Evolutionary conservation across 345 rosid species (phyloP).

Genomic region (Gossypium sturtianum): DNA sequence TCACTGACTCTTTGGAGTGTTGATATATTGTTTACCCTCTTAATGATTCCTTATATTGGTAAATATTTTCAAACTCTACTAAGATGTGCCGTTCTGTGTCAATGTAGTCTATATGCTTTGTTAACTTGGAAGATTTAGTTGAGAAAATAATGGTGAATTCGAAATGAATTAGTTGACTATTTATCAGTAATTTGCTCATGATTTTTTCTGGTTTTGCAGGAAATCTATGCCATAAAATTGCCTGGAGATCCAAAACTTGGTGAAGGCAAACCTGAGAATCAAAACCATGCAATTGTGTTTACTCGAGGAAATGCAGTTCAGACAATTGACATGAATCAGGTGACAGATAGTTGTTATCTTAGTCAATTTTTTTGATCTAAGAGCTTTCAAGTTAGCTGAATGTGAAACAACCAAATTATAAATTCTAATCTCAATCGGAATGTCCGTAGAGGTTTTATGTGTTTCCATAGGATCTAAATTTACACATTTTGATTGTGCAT

Average conservation of each 20-base stretch:
- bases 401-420: not conserved
- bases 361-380: not conserved
- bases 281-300: slow-evolving; percentile 91
- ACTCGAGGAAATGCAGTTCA: slow-evolving; percentile 97
- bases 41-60: not conserved
- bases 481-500: not conserved
- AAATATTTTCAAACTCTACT: not conserved
- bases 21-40: not conserved
- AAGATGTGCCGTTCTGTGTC: not conserved
- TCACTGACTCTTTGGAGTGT: not conserved
- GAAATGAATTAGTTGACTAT: not conserved
- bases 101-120: not conserved
- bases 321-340: slow-evolving; percentile 99
- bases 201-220: slow-evolving; percentile 41
- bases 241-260: slow-evolving; percentile 98
- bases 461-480: not conserved
- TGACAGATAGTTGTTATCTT: slow-evolving; percentile 10
- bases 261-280: slow-evolving; percentile 99
- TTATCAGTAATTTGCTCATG: not conserved
- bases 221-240: slow-evolving; percentile 84
- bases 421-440: not conserved
- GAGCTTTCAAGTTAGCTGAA: not conserved
- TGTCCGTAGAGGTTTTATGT: not conserved
- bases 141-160: not conserved
- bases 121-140: not conserved